Evolutionary conservation across 495 filamentous ascomycete species (phyloP), one percentile per base, ranked within the genome.

Genomic region (Entonaema liquescens): DNA sequence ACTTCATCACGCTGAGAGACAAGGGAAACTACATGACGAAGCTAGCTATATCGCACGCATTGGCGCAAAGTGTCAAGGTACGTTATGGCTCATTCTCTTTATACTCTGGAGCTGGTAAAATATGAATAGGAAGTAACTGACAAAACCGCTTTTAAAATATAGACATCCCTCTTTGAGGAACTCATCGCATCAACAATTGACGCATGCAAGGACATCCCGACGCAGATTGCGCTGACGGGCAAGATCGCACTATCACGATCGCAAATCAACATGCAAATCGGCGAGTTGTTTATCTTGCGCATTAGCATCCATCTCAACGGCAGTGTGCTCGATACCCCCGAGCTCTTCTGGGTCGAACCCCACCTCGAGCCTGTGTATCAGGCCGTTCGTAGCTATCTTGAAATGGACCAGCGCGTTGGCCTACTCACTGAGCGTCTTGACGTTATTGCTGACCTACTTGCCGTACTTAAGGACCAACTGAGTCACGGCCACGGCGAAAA

Each of bases 261-360:
- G 28, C 86, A 98, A 76, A 97, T 98, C 85, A 97, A 97, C 82
- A 97, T 97, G 92, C 93, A 98, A 76, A 97, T 99, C 62, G 95
- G 95, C 77, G 92, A 99, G 79, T 88, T 99, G 12, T 99, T 99
- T 79, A 98, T 99, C 74, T 80, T 99, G 11, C 87, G 95, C 28
- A 98, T 99, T 82, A 97, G 95, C 75, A 97, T 99, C 74, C 97
- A 99, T 81, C 85, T 99, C 12, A 97, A 99, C 79, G 96, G 96
- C 38, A 94, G 90, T 26, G 94, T 99, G 11, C 89, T 99, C n/a
- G 95, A 99, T 71, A 95, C 93, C 8, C 95, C 95, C 1, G 95
- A 99, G 78, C 85, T 99, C 21, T 98, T 99, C 87, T 99, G 95
- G 95, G 92, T 93, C 42, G 95, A 99, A 79, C 95, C 95, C 13